Evolutionary conservation across 352 stramenopile species (phyloP), one percentile per base, ranked within the genome.

Genomic region (Pythium oligandrum): DNA sequence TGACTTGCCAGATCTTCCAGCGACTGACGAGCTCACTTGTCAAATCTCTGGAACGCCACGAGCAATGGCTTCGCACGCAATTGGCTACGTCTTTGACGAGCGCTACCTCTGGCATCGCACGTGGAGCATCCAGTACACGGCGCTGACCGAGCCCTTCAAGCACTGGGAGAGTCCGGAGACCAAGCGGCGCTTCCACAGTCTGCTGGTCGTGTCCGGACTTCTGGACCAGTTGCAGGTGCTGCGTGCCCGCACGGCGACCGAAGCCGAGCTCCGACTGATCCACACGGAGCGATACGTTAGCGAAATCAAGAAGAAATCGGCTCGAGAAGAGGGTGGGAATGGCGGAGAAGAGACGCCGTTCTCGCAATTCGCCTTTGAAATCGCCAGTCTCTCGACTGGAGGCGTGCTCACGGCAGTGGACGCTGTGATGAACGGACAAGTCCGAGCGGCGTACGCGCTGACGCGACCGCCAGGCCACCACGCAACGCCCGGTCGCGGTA

Each of bases 81-180:
- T 80, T n/a, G 82, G 82, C 6, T 94, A 91, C 63, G 84, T 94
- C 0, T 94, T 76, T 49, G 82, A 94, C 38, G 78, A 94, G 67
- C 74, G 78, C 17, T 91, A 78, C 70, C 59, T 92, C 49, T 91
- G 84, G 84, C 82, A 95, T 48, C 60, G 65, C 0, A 63, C 82
- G 0, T 88, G 76, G 70, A 80, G 65, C 46, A 37, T 71, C 11
- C 71, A 72, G 36, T 76, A 78, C 62, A 79, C 76, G 45, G 43
- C 67, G 40, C 59, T 87, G 3, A 63, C 76, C 8, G 60, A 88
- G 64, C 79, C 76, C 6, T 88, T 83, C 62, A 66, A 67, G 36
- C 85, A 91, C 56, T 95, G 79, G 81, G 85, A 95, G 56, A 69
- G 75, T 35, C 58, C 79, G 2, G 83, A 91, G 64, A 91, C 80